Conservation (phyloP, 768 basidiomycete species). For the Lactifluus subvellereus region DNA sequence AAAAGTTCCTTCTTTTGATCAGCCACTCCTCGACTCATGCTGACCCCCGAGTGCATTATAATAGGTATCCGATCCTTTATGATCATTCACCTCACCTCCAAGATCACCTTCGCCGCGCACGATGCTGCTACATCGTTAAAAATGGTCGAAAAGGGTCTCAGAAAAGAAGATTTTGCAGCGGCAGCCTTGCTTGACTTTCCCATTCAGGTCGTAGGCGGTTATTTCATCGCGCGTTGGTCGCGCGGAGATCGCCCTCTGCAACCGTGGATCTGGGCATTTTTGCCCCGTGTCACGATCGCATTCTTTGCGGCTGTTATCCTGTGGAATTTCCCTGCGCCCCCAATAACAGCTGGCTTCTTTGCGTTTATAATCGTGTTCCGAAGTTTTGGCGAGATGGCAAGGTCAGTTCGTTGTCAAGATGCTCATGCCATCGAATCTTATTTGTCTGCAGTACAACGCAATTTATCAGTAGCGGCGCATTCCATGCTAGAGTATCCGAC, state of each 20-base stretch:
- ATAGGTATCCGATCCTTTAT: conserved; percentile 88
- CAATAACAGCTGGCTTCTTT: conserved; percentile 73
- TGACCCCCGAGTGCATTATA: background rate
- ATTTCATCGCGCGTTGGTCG: conserved; percentile 90
- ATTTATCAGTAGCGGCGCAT: conserved; percentile 96
- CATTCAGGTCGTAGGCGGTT: conserved; percentile 91
- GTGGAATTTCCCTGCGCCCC: conserved; percentile 75
- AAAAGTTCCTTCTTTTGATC: conserved; percentile 57
- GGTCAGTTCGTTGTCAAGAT: conserved; percentile 45
- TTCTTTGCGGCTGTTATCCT: conserved; percentile 72
- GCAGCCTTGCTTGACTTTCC: conserved; percentile 96
- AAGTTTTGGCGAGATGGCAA: conserved; percentile 75
- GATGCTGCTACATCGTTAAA: conserved; percentile 90
- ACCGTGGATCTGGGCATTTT: conserved; percentile 89
- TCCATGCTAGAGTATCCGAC: conserved; percentile 94
- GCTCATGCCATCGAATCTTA: conserved; percentile 11
- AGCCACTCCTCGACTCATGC: conserved; percentile 1
- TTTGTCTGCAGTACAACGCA: conserved; percentile 71
- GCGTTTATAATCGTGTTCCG: conserved; percentile 73
- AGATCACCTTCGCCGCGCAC: conserved; percentile 91
- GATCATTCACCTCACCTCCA: conserved; percentile 81
- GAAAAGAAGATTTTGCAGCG: conserved; percentile 88
- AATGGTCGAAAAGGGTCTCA: conserved; percentile 93
- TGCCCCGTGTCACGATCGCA: conserved; percentile 75
- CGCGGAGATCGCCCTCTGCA: conserved; percentile 70